Conservation (phyloP, 306 rosid species). For the Carpinus viminea region DNA sequence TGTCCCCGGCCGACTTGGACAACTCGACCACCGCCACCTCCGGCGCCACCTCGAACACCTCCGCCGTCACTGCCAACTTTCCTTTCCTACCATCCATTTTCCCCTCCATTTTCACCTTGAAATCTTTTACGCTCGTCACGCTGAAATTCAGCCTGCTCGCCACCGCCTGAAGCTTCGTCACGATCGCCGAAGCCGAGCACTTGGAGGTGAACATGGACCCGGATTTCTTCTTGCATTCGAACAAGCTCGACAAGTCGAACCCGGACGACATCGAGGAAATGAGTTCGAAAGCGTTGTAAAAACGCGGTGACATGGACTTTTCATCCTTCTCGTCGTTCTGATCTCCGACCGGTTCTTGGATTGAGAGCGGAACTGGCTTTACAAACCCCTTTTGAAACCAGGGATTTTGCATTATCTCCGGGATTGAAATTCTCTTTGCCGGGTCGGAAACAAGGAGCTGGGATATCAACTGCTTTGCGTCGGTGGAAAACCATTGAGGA, state of each 20-base stretch:
- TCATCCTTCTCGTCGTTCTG: slow-evolving; percentile 22
- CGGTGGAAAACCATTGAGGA: slow-evolving; percentile 64
- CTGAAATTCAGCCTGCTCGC: slow-evolving; percentile 53
- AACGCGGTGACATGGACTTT: slow-evolving; percentile 52
- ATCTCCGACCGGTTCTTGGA: slow-evolving; percentile 24
- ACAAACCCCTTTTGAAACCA: slow-evolving; percentile 67
- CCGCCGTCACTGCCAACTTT: slow-evolving; percentile 53
- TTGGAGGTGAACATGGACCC: slow-evolving; percentile 64
- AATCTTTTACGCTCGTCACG: slow-evolving; percentile 51
- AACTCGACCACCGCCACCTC: slow-evolving; percentile 75
- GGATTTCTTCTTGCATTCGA: slow-evolving; percentile 57
- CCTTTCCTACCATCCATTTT: slow-evolving; percentile 72
- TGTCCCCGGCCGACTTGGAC: slow-evolving; percentile 63
- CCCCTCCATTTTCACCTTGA: slow-evolving; percentile 57
- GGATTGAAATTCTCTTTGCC: slow-evolving; percentile 52
- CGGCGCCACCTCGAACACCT: slow-evolving; percentile 72
- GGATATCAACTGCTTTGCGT: slow-evolving; percentile 49
- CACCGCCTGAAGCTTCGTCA: slow-evolving; percentile 47
- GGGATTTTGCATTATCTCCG: slow-evolving; percentile 48
- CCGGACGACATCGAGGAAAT: slow-evolving; percentile 74
- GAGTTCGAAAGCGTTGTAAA: slow-evolving; percentile 78
- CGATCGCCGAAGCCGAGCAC: slow-evolving; percentile 54
- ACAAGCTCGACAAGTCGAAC: slow-evolving; percentile 68
- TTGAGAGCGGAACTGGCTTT: slow-evolving; percentile 44
- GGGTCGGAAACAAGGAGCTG: slow-evolving; percentile 66